Percentiles rank a stretch among this genome's conserved stretches.
phyloP scores from a whole-genome alignment of 495 filamentous ascomycete species.

The Xylaria telfairii region DNA sequence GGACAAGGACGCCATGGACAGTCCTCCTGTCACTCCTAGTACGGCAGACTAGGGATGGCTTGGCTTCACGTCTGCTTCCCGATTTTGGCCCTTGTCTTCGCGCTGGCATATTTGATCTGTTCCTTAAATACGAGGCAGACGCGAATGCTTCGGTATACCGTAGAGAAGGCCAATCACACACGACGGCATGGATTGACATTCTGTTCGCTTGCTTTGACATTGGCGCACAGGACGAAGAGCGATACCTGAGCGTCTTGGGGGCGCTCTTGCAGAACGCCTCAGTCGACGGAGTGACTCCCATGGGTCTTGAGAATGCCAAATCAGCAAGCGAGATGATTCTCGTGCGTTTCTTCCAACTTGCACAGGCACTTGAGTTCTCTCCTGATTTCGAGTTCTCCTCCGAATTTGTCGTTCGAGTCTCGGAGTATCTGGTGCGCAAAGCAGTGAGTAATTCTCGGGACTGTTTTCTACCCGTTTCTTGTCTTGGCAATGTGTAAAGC shows the following conservation, averaged over 20 bases:
- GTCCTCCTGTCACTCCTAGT: conserved; percentile 2
- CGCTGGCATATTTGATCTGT: conserved; percentile 9
- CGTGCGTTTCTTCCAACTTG: conserved; percentile 15
- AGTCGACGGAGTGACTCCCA: background rate
- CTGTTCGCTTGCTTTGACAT: conserved; percentile 19
- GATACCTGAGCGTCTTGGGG: conserved; percentile 4
- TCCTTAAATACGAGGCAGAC: background rate
- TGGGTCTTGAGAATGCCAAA: background rate
- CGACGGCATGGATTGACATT: conserved; percentile 17
- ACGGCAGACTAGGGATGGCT: conserved; percentile 13
- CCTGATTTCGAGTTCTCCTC: conserved; percentile 9
- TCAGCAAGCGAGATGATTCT: conserved; percentile 10
- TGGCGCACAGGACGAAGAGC: background rate
- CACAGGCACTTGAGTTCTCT: conserved; percentile 10
- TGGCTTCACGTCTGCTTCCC: conserved; percentile 13
- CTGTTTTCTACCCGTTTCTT: no score
- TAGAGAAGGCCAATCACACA: conserved; percentile 4
- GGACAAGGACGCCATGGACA: conserved; percentile 11
- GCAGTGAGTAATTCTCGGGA: no score
- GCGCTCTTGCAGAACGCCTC: background rate
- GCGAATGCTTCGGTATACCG: conserved; percentile 16
- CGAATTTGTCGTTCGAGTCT: conserved; percentile 8
- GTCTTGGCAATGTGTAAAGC: no score
- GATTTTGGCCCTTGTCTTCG: conserved; percentile 15
- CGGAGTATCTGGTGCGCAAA: conserved; percentile 1